Conservation (phyloP, 1,284 basidiomycete genomes). For the Leccinum variabile region DNA sequence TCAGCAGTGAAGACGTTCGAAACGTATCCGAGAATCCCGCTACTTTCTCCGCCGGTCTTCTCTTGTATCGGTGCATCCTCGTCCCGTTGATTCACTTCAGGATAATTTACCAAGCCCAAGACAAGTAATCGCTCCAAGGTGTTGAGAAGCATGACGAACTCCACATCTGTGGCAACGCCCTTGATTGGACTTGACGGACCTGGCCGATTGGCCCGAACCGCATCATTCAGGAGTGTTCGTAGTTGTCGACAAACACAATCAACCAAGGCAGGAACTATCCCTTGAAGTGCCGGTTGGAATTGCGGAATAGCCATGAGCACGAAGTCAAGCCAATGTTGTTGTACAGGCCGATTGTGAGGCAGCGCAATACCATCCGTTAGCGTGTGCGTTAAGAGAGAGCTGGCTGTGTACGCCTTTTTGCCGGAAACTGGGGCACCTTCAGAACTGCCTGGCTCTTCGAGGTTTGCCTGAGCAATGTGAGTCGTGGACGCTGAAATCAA, state of each 20-base stretch:
- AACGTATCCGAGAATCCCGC: constrained; percentile 77
- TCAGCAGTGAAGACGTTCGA: constrained; percentile 79
- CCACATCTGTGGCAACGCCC: constrained; percentile 69
- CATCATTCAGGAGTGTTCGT: constrained; percentile 55
- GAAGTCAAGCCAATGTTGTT: constrained; percentile 98
- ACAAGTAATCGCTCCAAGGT: constrained; percentile 80
- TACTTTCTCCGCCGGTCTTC: constrained; percentile 51
- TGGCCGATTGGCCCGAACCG: constrained; percentile 46
- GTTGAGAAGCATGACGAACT: constrained; percentile 81
- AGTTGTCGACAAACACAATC: constrained; percentile 82
- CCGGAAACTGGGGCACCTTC: constrained; percentile 28
- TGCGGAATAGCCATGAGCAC: constrained; percentile 87
- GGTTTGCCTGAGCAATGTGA: constrained; percentile 24
- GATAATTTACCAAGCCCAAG: constrained; percentile 54
- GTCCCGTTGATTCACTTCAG: constrained; percentile 51
- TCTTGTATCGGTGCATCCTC: constrained; percentile 58
- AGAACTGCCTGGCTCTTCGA: constrained; percentile 33
- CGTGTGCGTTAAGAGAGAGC: constrained; percentile 74
- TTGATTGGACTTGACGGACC: constrained; percentile 44
- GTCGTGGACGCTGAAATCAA: constrained; percentile 63
- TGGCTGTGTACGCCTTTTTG: constrained; percentile 47
- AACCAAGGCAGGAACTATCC: constrained; percentile 74
- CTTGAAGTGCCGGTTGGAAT: constrained; percentile 69
- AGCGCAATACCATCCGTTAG: constrained; percentile 79
- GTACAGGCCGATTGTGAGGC: constrained; percentile 69